These are phyloP conservation scores for Sphaerulina musiva DNA, from an alignment of 2,329 filamentous ascomycete species.

Conservation along the genomic window DNA sequence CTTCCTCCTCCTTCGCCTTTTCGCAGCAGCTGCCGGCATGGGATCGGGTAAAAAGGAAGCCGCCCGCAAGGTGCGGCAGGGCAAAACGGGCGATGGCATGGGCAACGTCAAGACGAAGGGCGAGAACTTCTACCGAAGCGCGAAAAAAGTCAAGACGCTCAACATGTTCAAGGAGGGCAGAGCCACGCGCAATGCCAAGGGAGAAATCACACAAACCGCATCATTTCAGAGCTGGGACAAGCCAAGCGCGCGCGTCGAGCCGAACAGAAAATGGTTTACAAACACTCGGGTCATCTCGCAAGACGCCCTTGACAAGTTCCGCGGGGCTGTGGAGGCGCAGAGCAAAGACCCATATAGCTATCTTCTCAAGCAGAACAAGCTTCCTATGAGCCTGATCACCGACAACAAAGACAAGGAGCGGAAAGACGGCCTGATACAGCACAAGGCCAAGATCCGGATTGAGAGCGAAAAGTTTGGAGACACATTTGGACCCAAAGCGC, in stretches of 20 bases:
- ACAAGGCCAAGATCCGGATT: constrained; percentile 88
- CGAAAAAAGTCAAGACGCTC: constrained; percentile 81
- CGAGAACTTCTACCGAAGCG: constrained; percentile 90
- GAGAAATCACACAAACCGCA: constrained; percentile 78
- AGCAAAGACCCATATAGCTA: constrained; percentile 87
- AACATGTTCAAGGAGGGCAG: constrained; percentile 89
- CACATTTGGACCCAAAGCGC: constrained; percentile 88
- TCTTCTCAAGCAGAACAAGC: constrained; percentile 92
- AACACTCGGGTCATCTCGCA: constrained; percentile 89
- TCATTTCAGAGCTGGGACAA: constrained; percentile 75
- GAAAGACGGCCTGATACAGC: constrained; percentile 79
- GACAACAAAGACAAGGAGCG: constrained; percentile 59
- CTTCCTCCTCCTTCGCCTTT: background rate
- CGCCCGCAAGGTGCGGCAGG: constrained; percentile 73
- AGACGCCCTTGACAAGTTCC: constrained; percentile 77
- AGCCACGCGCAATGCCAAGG: constrained; percentile 70
- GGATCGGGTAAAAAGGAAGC: constrained; percentile 90
- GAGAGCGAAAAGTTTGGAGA: constrained; percentile 79
- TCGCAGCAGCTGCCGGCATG: constrained; percentile 49
- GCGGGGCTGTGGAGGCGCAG: constrained; percentile 85
- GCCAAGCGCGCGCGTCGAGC: constrained; percentile 81
- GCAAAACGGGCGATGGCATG: constrained; percentile 79
- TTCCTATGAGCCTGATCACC: constrained; percentile 88
- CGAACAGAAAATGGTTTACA: constrained; percentile 95
- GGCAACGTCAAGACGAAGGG: constrained; percentile 88